Percentiles rank a stretch among this genome's conserved stretches.
Conservation (phyloP, 2,329 filamentous ascomycete genomes). For the Lasiodiplodia theobromae region DNA sequence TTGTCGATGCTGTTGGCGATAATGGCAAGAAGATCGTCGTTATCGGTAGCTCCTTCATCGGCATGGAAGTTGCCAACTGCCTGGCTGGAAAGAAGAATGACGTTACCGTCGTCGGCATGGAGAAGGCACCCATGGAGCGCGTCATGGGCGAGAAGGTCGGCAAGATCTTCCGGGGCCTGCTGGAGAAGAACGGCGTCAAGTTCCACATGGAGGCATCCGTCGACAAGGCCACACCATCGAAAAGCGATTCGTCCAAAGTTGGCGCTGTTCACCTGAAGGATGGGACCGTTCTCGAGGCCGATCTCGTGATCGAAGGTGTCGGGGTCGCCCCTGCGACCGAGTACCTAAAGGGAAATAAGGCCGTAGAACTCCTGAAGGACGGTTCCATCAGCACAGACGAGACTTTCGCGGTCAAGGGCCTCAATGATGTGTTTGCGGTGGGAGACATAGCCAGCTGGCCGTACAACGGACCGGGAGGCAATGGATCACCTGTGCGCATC, state of each 20-base stretch:
- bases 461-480: slow-evolving; percentile 86
- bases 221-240: slow-evolving; percentile 79
- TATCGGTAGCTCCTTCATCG: slow-evolving; percentile 93
- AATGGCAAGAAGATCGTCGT: slow-evolving; percentile 92
- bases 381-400: slow-evolving; percentile 86
- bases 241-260: slow-evolving; percentile 72
- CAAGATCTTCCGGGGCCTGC: slow-evolving; percentile 75
- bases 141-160: slow-evolving; percentile 86
- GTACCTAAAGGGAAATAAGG: slow-evolving; percentile 76
- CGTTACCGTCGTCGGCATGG: slow-evolving; percentile 89
- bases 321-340: slow-evolving; percentile 87
- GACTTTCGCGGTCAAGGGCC: slow-evolving; percentile 75
- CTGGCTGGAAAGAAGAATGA: slow-evolving; percentile 78
- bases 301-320: slow-evolving; percentile 89
- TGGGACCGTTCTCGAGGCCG: slow-evolving; percentile 82
- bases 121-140: slow-evolving; percentile 81
- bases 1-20: slow-evolving; percentile 77
- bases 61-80: slow-evolving; percentile 92
- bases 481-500: slow-evolving; percentile 77
- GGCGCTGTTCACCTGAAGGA: slow-evolving; percentile 85
- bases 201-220: slow-evolving; percentile 85
- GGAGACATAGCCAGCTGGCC: slow-evolving; percentile 96
- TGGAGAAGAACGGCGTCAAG: slow-evolving; percentile 87
- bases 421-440: slow-evolving; percentile 87
- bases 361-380: slow-evolving; percentile 76